A percentile compares a stretch with the other conserved stretches of the same genome.
Conservation (phyloP, 208 protist species). For the Trypanosoma mega region DNA sequence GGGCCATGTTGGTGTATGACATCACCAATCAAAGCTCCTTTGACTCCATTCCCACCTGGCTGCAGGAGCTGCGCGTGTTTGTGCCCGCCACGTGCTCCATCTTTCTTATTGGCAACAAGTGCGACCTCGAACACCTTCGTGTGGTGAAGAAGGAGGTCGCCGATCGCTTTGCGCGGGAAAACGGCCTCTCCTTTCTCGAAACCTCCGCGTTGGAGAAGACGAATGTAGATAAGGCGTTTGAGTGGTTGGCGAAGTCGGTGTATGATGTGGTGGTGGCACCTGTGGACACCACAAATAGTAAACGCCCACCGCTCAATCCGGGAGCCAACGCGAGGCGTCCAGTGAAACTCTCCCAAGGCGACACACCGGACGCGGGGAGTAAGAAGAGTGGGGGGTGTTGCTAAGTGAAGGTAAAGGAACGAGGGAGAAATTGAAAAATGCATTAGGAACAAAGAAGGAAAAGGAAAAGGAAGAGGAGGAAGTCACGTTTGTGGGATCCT, state of each 20-base stretch:
- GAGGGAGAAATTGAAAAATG: constrained; percentile 41
- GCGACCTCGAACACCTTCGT: constrained; percentile 90
- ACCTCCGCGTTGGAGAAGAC: constrained; percentile 98
- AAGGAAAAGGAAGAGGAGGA: constrained; percentile 9
- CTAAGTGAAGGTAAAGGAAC: too few species aligned
- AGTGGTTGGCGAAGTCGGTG: constrained; percentile 96
- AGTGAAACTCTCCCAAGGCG: constrained; percentile 8
- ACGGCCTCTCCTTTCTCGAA: constrained; percentile 97
- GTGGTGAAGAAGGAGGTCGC: constrained; percentile 95
- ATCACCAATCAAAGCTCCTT: constrained; percentile 97
- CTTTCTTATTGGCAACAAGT: constrained; percentile 99
- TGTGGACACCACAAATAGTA: constrained; percentile 32
- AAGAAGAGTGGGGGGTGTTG: constrained; percentile 40
- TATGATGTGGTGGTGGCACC: constrained; percentile 85
- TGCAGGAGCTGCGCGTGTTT: constrained; percentile 97
- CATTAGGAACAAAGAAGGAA: constrained; percentile 11
- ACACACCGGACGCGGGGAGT: constrained; percentile 9
- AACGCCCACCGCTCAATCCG: constrained; percentile 27
- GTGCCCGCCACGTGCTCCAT: constrained; percentile 97
- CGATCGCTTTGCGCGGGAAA: constrained; percentile 94
- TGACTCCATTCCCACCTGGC: constrained; percentile 97
- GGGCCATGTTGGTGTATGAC: constrained; percentile 99
- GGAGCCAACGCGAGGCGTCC: constrained; percentile 33
- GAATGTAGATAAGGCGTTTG: constrained; percentile 99
- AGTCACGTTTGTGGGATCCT: too few species aligned